Evolutionary conservation across 306 rosid species (phyloP).

Genomic region (Citrullus mucosospermus): DNA sequence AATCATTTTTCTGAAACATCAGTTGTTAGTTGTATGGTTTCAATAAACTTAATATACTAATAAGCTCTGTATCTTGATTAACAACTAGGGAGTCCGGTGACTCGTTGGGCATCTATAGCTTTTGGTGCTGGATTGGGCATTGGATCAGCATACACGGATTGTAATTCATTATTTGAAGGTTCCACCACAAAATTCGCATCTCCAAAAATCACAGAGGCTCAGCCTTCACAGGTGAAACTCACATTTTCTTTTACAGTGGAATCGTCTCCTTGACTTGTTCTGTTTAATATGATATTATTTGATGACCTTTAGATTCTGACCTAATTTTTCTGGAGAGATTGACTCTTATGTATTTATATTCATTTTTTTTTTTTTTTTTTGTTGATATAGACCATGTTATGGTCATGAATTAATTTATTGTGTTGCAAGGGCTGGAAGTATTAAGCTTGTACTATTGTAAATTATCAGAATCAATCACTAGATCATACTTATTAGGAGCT

Average conservation of each 20-base stretch:
- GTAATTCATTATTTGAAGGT: slow-evolving; percentile 49
- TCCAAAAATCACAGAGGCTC: slow-evolving; percentile 25
- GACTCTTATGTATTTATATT: background rate
- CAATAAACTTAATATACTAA: background rate
- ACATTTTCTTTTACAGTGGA: background rate
- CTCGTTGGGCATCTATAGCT: slow-evolving; percentile 88
- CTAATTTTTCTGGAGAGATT: background rate
- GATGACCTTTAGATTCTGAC: background rate
- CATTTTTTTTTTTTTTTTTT: background rate
- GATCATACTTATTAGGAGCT: background rate
- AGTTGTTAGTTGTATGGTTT: background rate
- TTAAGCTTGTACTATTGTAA: background rate
- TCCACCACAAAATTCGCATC: slow-evolving; percentile 32
- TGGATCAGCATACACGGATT: slow-evolving; percentile 76
- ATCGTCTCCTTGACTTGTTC: background rate
- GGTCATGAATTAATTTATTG: background rate
- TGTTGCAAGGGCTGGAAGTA: background rate
- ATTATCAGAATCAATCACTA: background rate
- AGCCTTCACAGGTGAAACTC: slow-evolving; percentile 26
- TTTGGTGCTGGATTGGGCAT: slow-evolving; percentile 82
- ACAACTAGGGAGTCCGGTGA: slow-evolving; percentile 59
- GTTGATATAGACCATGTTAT: background rate
- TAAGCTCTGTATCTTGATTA: background rate
- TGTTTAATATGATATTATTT: background rate
- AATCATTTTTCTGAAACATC: background rate